Evolutionary conservation across 345 rosid species (phyloP), one percentile per base, ranked within the genome.

Genomic region (Murraya paniculata): DNA sequence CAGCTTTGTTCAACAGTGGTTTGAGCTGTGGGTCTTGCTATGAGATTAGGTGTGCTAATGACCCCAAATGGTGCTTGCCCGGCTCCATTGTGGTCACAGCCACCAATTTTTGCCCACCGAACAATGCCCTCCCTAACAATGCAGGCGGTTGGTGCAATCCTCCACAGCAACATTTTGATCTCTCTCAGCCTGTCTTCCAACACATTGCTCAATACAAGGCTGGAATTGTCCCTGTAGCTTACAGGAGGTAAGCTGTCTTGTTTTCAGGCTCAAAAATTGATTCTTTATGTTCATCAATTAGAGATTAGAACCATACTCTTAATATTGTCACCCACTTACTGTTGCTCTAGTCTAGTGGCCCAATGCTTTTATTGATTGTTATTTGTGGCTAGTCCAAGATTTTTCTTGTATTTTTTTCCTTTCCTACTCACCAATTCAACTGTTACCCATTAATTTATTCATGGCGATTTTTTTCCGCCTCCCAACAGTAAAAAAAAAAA

Each of bases 61-160:
- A 92, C 73, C 79, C 82, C 1, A 87, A 82, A 70, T 92, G 97
- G 97, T 92, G 97, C 87, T 83, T 92, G 59, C 89, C 94, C 5
- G 93, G 90, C 68, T 85, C 94, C 30, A 90, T 92, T 36, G 22
- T 85, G 19, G 88, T 92, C 83, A 92, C 97, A 2, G 97, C 97
- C 22, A 92, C 97, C 83, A 92, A 92, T 84, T 92, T 92, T 78
- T 92, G 97, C 80, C 97, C 97, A 0, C 97, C 97, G 2, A 92
- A 92, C 90, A 88, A 83, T 71, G 97, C 91, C 35, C 87, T 92
- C 33, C 94, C 97, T 0, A 92, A 92, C 82, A 85, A 90, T 83
- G 88, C 85, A 4, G 97, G 97, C 4, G 97, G 97, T 30, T 92
- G 97, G 97, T 92, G 97, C 87, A 92, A 92, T 85, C 97, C 97